Base-by-base conservation (phyloP, 2,329 filamentous ascomycete species). In the Ophiosphaerella narmari region DNA sequence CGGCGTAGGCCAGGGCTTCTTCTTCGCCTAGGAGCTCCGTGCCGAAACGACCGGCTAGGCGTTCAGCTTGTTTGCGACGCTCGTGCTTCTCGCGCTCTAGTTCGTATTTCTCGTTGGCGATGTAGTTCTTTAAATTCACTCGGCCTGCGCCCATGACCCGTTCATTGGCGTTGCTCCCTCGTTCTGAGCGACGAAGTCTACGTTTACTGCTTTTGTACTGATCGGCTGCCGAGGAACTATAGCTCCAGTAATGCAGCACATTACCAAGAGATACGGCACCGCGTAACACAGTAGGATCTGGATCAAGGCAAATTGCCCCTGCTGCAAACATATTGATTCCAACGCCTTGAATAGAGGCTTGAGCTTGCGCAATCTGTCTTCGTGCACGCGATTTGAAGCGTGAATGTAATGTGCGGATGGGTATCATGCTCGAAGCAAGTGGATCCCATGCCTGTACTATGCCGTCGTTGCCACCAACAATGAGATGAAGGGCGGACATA, bases 361-460 rank as follows among this genome's bases (percentile, higher is more conserved):
- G 83, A 2, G 85, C 86, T 70, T 88, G 85, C 5, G 83, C 78
- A 63, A 78, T 80, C 70, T 91, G 86, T 48, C 92, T 89, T 55
- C 92, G 89, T 43, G 92, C 88, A 24, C 91, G 86, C 7, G 89
- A 87, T 2, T 89, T 89, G 59, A 93, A 91, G 12, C 89, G 86
- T 2, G 91, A 90, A 67, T 96, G 92, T 46, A 99, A 79, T 0
- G 91, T 97, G 34, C 91, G 86, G 43, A 97, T 82, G 0, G 94
- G 90, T 16, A 87, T 85, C 14, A 81, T 74, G 0, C 82, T 88
- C 2, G 93, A 97, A 1, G 87, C 90, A 39, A 99, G 78, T n/a
- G 89, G 90, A 75, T 99, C 94, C 94, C 94, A 99, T 5, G 91
- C 90, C 72, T 97, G 94, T 4, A 96, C 93, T 3, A 97, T 82